Base-by-base conservation (phyloP, 169 alveolate genomes). In the Babesia ovata region DNA sequence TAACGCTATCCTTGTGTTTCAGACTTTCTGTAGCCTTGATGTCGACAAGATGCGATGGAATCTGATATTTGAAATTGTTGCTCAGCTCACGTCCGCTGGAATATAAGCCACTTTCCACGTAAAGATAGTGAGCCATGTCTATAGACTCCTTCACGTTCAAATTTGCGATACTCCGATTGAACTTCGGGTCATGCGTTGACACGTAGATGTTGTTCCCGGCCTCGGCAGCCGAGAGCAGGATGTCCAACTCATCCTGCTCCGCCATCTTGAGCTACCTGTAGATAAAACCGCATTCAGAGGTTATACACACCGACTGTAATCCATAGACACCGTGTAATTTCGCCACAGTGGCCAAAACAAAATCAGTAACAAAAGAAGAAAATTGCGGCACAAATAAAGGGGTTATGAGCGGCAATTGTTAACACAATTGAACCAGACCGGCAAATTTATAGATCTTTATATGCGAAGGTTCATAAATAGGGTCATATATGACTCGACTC, bases 131-230 rank as follows among this genome's bases (percentile, higher is more conserved):
- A 21, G 66, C 88, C 88, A 81, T 81, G 52, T 81, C 88, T 1
- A 74, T 42, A 28, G 88, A 70, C 53, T 81, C 88, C 52, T 72
- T 81, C 53, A 81, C 88, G 69, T 81, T 81, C 53, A 81, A 44
- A 63, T 72, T 67, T 29, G 88, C 88, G 21, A 81, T 81, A 12
- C 61, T 26, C 39, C 48, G 65, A 56, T 76, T 69, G 50, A 72
- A 56, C 46, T 28, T 19, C 39, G 79, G 72, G 57, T 81, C 88
- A 36, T 56, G 73, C 26, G 84, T 59, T 11, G 83, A 53, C 19
- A 81, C 67, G 48, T 21, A 46, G 19, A 81, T 63, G 50, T 81
- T 70, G 45, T 63, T 70, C 28, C 88, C 88, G 39, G 42, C 24
- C 63, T 81, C 88, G n/a, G 79, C 79, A 13, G 84, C 77, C 24